Base-by-base conservation (phyloP, 2,329 filamentous ascomycete species). In the Amesomyces nigricolor region DNA sequence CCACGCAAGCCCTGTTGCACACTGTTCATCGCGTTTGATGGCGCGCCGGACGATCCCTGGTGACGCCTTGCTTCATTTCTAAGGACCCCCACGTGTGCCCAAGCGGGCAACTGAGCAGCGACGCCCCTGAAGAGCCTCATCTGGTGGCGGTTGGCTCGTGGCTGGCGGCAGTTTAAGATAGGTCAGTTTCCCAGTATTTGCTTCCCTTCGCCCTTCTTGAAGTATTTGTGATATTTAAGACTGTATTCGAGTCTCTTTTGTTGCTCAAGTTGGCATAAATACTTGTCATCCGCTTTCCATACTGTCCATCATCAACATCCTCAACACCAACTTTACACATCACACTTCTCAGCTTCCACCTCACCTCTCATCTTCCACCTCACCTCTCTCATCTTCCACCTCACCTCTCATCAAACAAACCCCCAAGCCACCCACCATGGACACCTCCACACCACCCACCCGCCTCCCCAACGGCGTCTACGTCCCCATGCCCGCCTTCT, bases 401-500 rank as follows among this genome's bases (percentile, higher is more conserved):
- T 8, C 6, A 32, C 30, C 6, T 32, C 6, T 35, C 6, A 35
- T 35, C 32, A 35, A 11, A 7, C 32, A 35, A 32, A 35, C 32
- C 32, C 32, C 43, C 43, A 38, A 40, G 40, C 17, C 17, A 22
- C 19, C 30, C 43, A 22, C 42, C 38, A 46, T 39, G 19, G 43
- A 44, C 14, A 57, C 35, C 37, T 26, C 39, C 26, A 42, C 51
- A 11, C 16, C 35, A n/a, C 22, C 46, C 13, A 13, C 32, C 19
- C 53, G 55, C 2, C 58, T 65, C 26, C 62, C 61, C 19, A 54
- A 46, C 19, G 78, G 77, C 54, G 71, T 81, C 62, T 81, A 81
- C 65, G 75, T 78, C 30, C 79, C 79, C 39, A 79, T 78, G n/a
- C 74, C 80, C n/a, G 73, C 78, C 58, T 81, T 81, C 68, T 82